Evolutionary conservation across 305 asterid genomes (phyloP).

Genomic region (Solanum aculeatissimum): DNA sequence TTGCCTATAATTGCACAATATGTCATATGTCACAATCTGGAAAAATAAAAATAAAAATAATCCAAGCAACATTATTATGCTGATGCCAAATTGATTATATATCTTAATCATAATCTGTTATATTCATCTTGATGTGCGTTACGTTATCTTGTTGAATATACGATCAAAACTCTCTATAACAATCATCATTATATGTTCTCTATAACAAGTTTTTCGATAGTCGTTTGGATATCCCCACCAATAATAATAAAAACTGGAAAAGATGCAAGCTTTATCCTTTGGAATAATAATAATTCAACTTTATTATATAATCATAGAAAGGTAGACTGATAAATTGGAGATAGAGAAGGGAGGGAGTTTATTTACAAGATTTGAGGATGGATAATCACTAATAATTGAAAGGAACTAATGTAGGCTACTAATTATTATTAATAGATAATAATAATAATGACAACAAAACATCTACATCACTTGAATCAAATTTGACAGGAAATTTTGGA

Average conservation of each 20-base stretch:
- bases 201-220: no score
- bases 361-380: background rate
- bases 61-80: background rate
- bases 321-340: background rate
- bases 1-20: background rate
- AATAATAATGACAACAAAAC: constrained; percentile 17
- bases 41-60: background rate
- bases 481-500: background rate
- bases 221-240: no score
- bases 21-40: background rate
- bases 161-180: no score
- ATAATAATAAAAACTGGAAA: background rate
- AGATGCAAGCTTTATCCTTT: background rate
- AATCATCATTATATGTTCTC: background rate
- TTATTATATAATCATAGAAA: background rate
- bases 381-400: background rate
- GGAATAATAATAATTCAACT: background rate
- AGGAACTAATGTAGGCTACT: background rate
- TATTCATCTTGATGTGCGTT: background rate
- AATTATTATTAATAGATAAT: constrained; percentile 2
- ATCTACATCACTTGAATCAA: constrained; percentile 16
- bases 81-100: background rate
- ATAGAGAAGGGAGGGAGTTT: background rate
- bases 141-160: background rate
- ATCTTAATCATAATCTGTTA: background rate